These are phyloP conservation scores for Colletotrichum karsti DNA, from an alignment of 2,329 filamentous ascomycete genomes.

Conservation along the genomic window DNA sequence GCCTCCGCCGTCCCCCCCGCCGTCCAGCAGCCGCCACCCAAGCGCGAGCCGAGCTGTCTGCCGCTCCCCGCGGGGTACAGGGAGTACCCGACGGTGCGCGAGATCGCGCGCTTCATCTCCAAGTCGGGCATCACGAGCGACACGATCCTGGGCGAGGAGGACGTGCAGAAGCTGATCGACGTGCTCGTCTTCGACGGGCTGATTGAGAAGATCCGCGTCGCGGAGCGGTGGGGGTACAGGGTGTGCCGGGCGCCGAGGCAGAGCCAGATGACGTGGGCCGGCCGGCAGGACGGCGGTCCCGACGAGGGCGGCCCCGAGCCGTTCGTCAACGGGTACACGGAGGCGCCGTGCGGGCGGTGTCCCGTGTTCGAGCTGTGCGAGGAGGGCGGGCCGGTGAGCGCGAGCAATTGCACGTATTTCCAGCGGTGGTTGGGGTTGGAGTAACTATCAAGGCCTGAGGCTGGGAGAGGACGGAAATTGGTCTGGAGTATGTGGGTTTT, in stretches of 20 bases:
- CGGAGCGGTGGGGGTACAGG: constrained; percentile 60
- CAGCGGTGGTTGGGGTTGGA: constrained; percentile 77
- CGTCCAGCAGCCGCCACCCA: constrained; percentile 33
- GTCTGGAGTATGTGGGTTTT: not conserved
- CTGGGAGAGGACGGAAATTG: not conserved
- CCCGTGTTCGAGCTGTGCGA: constrained; percentile 94
- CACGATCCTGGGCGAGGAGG: constrained; percentile 73
- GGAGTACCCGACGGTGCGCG: constrained; percentile 81
- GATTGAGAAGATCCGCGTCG: constrained; percentile 71
- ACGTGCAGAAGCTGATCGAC: constrained; percentile 86
- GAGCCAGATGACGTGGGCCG: constrained; percentile 48
- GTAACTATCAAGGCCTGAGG: constrained; percentile 31
- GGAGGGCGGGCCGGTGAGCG: constrained; percentile 89
- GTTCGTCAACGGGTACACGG: constrained; percentile 78
- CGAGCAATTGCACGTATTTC: constrained; percentile 92
- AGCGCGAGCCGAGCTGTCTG: constrained; percentile 50
- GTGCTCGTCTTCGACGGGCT: constrained; percentile 90
- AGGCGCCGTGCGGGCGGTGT: constrained; percentile 90
- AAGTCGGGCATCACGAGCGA: constrained; percentile 76
- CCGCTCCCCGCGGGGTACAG: constrained; percentile 73
- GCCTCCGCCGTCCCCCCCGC: constrained; percentile 35
- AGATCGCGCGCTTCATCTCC: constrained; percentile 80
- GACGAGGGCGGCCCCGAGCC: constrained; percentile 49
- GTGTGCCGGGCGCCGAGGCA: constrained; percentile 59
- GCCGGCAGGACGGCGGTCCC: constrained; percentile 42